Evolutionary conservation across 768 basidiomycete species (phyloP).

Genomic region (Kwoniella botswanensis): DNA sequence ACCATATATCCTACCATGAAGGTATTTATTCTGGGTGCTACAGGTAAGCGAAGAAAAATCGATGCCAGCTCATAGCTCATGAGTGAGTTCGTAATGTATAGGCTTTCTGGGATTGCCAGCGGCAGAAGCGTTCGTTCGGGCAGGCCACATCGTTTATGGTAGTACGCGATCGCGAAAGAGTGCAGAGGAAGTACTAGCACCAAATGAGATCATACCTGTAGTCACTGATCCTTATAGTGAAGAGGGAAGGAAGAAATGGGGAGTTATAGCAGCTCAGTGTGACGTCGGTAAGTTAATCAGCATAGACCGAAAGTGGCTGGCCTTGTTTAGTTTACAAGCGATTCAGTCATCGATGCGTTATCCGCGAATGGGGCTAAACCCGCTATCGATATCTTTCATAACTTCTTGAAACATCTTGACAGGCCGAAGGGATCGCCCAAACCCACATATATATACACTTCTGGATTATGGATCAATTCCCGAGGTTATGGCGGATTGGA

Average conservation of each 20-base stretch:
- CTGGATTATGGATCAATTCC: conserved; percentile 62
- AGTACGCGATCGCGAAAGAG: conserved; percentile 58
- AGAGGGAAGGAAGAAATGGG: conserved; percentile 29
- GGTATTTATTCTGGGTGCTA: conserved; percentile 59
- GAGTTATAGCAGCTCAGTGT: conserved; percentile 22
- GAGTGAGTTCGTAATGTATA: not conserved
- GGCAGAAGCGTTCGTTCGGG: conserved; percentile 62
- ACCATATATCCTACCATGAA: conserved; percentile 38
- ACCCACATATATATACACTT: conserved; percentile 62
- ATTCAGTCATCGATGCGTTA: conserved; percentile 41
- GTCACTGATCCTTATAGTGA: conserved; percentile 33
- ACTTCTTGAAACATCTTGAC: conserved; percentile 20
- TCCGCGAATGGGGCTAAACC: conserved; percentile 50
- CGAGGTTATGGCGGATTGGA: conserved; percentile 55
- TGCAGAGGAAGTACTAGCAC: conserved; percentile 58
- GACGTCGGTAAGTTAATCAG: conserved; percentile 40
- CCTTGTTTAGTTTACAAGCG: conserved; percentile 1
- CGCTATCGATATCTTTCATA: conserved; percentile 33
- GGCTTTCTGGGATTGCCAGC: conserved; percentile 63
- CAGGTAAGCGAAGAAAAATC: conserved; percentile 32
- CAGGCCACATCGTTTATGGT: conserved; percentile 63
- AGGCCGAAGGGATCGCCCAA: conserved; percentile 57
- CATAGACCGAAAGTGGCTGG: not conserved
- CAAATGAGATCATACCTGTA: conserved; percentile 62
- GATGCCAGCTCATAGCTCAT: not conserved